Percentiles rank a stretch among this genome's conserved stretches.
These are phyloP conservation scores for Colletotrichum lupini DNA, from an alignment of 2,329 filamentous ascomycete genomes.

Conservation along the genomic window DNA sequence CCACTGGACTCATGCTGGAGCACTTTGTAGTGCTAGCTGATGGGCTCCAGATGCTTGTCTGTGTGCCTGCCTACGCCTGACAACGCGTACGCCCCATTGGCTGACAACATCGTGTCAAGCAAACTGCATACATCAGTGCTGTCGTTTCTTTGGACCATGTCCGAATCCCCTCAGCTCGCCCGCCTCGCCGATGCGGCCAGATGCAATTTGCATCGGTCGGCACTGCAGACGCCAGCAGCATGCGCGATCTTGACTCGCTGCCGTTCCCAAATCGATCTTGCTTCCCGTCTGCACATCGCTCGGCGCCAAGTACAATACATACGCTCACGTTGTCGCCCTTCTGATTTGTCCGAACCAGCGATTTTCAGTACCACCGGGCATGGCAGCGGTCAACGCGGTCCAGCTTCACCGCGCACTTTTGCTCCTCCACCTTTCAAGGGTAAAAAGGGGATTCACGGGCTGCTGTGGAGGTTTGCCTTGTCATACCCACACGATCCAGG, in stretches of 20 bases:
- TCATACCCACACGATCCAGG: constrained; percentile 25
- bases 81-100: constrained; percentile 16
- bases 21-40: neutral
- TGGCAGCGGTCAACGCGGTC: neutral
- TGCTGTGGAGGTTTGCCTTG: constrained; percentile 24
- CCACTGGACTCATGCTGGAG: constrained; percentile 9
- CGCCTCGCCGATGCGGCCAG: constrained; percentile 19
- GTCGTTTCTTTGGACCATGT: constrained; percentile 22
- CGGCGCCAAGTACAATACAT: neutral
- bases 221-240: constrained; percentile 28
- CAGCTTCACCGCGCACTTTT: neutral
- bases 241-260: constrained; percentile 21
- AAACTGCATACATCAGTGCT: constrained; percentile 19
- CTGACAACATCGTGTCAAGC: neutral
- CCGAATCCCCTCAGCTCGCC: constrained; percentile 25
- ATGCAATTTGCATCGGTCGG: constrained; percentile 15
- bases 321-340: neutral
- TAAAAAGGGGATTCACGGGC: constrained; percentile 10
- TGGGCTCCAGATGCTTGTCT: constrained; percentile 4
- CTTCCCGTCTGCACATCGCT: constrained; percentile 24
- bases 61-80: constrained; percentile 4
- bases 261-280: constrained; percentile 30
- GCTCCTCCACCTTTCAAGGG: constrained; percentile 12
- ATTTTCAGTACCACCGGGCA: neutral
- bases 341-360: neutral